Evolutionary conservation across 202 grass and related monocot genomes (phyloP).

Genomic region (Carex sylvatica): DNA sequence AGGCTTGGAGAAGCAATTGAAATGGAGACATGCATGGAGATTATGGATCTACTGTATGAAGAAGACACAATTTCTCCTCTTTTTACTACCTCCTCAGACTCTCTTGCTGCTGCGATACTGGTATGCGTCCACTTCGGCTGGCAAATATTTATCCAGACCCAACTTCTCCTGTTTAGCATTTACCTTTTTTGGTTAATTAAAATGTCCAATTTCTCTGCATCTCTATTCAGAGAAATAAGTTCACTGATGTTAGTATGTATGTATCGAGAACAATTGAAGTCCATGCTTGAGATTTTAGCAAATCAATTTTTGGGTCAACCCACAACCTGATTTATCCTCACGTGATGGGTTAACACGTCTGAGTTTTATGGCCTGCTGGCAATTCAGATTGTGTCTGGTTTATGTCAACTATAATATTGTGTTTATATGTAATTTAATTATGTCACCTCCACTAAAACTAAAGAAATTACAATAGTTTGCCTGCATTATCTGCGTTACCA

Average conservation of each 20-base stretch:
- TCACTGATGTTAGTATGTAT: background rate
- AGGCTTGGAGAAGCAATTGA: conserved; percentile 64
- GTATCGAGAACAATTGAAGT: background rate
- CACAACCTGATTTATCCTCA: background rate
- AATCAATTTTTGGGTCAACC: background rate
- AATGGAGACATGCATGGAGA: conserved; percentile 77
- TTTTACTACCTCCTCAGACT: conserved; percentile 46
- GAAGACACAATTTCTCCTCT: conserved; percentile 60
- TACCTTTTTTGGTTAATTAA: background rate
- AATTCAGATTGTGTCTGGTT: background rate
- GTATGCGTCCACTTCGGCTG: conserved; percentile 36
- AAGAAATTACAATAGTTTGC: no score
- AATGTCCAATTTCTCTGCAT: background rate
- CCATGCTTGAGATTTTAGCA: background rate
- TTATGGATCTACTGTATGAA: conserved; percentile 89
- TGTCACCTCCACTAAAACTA: background rate
- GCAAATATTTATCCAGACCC: background rate
- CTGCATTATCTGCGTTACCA: background rate
- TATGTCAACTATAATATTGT: background rate
- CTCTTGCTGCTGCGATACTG: conserved; percentile 79
- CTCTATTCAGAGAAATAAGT: background rate
- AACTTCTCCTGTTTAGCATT: background rate
- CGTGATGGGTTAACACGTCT: background rate
- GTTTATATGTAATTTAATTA: background rate
- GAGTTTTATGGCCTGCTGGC: background rate